Percentiles rank a stretch among this genome's conserved stretches.
These are phyloP conservation scores for Geopyxis carbonaria DNA, from an alignment of 495 filamentous ascomycete genomes.

Conservation along the genomic window DNA sequence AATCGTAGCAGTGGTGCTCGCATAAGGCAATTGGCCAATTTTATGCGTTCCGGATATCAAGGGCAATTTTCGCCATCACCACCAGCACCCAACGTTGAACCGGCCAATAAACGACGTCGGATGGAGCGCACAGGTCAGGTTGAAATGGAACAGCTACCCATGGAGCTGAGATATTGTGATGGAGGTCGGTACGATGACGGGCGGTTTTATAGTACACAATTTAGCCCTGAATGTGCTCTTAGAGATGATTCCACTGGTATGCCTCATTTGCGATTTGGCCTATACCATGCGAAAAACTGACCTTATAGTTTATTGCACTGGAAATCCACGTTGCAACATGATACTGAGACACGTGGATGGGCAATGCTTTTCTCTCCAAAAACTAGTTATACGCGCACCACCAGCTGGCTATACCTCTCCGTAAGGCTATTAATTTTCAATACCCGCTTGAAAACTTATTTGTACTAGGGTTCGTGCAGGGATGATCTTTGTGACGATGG, in stretches of 20 bases:
- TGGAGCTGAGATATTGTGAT: constrained; percentile 31
- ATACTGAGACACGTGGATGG: constrained; percentile 62
- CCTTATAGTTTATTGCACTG: constrained; percentile 80
- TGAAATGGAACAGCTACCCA: constrained; percentile 4
- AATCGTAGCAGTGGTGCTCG: too few relatives aligned
- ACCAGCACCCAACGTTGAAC: background rate
- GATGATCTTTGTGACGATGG: constrained; percentile 84
- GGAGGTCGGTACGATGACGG: constrained; percentile 59
- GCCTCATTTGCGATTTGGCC: constrained; percentile 1
- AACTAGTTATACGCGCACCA: constrained; percentile 76
- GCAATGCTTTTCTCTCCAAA: constrained; percentile 61
- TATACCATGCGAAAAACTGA: too few relatives aligned
- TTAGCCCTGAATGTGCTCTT: constrained; percentile 64
- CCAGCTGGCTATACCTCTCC: constrained; percentile 64
- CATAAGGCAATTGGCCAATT: constrained; percentile 1
- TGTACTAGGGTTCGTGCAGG: constrained; percentile 66
- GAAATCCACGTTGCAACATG: constrained; percentile 66
- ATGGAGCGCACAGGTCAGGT: background rate
- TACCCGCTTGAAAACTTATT: constrained; percentile 6
- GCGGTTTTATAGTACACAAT: constrained; percentile 36
- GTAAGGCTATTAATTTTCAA: constrained; percentile 42
- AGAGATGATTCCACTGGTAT: constrained; percentile 47
- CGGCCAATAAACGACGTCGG: constrained; percentile 2
- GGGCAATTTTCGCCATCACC: background rate
- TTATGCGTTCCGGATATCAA: too few relatives aligned